phyloP scores from a whole-genome alignment of 1,284 basidiomycete species.

The Porogramme epimiltina region DNA sequence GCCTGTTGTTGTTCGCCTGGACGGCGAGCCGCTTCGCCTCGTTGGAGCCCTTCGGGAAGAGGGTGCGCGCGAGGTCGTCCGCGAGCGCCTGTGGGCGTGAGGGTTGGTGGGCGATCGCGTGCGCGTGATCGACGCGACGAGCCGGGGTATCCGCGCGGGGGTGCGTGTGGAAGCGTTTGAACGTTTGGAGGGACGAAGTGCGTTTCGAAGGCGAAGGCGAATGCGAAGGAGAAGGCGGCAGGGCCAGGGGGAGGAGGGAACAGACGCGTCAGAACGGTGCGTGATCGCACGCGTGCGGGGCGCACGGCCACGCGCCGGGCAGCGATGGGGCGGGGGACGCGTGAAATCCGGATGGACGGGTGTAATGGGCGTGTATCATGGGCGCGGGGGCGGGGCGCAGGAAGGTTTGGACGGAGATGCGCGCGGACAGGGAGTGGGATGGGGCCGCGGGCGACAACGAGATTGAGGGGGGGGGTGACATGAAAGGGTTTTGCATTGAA shows the following conservation, averaged over 20 bases:
- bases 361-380: background rate
- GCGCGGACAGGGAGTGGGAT: background rate
- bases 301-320: background rate
- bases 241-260: background rate
- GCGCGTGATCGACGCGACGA: background rate
- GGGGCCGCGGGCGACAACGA: too few species aligned
- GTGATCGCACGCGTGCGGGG: background rate
- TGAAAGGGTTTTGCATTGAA: background rate
- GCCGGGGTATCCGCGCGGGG: background rate
- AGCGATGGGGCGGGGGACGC: background rate
- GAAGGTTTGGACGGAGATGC: background rate
- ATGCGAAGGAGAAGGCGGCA: background rate
- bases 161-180: too few species aligned
- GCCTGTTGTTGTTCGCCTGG: constrained; percentile 45
- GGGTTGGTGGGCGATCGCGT: background rate
- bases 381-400: background rate
- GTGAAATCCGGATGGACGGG: too few species aligned
- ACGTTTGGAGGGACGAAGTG: background rate
- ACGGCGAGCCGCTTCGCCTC: constrained; percentile 51
- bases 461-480: too few species aligned
- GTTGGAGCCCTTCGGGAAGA: constrained; percentile 47
- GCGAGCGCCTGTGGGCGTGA: constrained; percentile 47
- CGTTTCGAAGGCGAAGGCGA: background rate
- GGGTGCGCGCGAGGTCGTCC: constrained; percentile 46
- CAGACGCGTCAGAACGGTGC: constrained; percentile 2